These are phyloP conservation scores for Ogataea hybrid DNA, from an alignment of 1,139 yeast genomes.

Conservation along the genomic window DNA sequence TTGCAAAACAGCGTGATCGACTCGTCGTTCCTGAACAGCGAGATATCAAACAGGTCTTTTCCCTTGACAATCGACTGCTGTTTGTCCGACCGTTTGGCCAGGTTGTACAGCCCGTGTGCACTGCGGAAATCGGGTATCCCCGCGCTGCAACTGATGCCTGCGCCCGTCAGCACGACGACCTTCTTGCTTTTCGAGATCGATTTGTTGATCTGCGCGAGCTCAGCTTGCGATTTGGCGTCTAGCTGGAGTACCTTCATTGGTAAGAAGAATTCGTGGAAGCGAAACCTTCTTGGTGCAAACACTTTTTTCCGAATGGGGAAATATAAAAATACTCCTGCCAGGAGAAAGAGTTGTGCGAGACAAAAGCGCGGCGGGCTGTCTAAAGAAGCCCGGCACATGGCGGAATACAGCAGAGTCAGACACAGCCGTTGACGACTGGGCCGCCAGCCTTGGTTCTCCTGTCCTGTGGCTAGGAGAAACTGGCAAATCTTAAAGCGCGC, in stretches of 20 bases:
- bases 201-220: conserved; percentile 17
- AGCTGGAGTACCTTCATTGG: conserved; percentile 24
- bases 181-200: conserved; percentile 37
- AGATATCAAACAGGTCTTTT: conserved; percentile 85
- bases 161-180: conserved; percentile 75
- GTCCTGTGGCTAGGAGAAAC: background rate
- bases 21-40: conserved; percentile 66
- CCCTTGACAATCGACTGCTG: conserved; percentile 60
- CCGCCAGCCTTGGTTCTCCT: too few relatives aligned
- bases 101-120: conserved; percentile 74
- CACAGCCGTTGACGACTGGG: background rate
- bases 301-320: conserved; percentile 6
- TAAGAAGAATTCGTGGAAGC: conserved; percentile 2
- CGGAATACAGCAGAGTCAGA: background rate
- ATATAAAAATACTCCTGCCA: conserved; percentile 8
- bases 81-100: conserved; percentile 57
- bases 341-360: background rate
- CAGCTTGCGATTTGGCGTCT: conserved; percentile 14
- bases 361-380: too few relatives aligned
- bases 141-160: conserved; percentile 94
- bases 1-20: conserved; percentile 72
- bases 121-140: conserved; percentile 96
- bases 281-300: conserved; percentile 6
- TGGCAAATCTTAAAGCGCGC: background rate
- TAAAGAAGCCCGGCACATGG: too few relatives aligned